Evolutionary conservation across 768 basidiomycete species (phyloP).

Genomic region (Russula sp.): DNA sequence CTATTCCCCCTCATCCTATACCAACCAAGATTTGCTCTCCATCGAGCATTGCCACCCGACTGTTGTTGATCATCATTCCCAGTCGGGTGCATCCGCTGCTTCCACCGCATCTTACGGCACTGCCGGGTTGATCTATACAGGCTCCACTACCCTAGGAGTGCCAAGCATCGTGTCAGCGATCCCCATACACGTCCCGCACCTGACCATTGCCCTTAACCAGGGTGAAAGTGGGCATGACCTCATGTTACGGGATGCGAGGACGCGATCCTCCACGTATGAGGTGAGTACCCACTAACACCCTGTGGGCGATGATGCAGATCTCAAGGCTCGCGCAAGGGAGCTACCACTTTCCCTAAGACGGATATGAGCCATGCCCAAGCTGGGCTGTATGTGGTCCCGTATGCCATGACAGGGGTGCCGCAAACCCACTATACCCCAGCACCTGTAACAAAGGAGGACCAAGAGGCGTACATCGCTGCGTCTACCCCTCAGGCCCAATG

Average conservation of each 20-base stretch:
- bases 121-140: background rate
- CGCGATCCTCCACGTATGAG: slow-evolving; percentile 7
- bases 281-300: slow-evolving; percentile 18
- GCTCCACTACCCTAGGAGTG: background rate
- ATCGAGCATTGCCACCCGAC: background rate
- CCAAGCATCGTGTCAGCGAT: background rate
- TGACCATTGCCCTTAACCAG: slow-evolving; percentile 13
- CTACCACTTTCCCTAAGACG: background rate
- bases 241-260: background rate
- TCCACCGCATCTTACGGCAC: slow-evolving; percentile 8
- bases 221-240: slow-evolving; percentile 23
- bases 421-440: background rate
- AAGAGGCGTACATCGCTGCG: background rate
- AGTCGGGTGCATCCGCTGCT: background rate
- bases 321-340: slow-evolving; percentile 3
- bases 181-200: background rate
- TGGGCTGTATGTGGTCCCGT: background rate
- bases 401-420: background rate
- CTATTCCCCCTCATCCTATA: background rate
- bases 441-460: background rate
- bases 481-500: background rate
- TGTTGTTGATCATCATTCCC: background rate
- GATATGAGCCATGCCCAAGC: background rate
- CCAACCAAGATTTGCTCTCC: background rate
- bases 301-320: slow-evolving; percentile 4